Evolutionary conservation across 2,329 filamentous ascomycete species (phyloP), one percentile per base, ranked within the genome.

Genomic region (Spiromastix sp.): DNA sequence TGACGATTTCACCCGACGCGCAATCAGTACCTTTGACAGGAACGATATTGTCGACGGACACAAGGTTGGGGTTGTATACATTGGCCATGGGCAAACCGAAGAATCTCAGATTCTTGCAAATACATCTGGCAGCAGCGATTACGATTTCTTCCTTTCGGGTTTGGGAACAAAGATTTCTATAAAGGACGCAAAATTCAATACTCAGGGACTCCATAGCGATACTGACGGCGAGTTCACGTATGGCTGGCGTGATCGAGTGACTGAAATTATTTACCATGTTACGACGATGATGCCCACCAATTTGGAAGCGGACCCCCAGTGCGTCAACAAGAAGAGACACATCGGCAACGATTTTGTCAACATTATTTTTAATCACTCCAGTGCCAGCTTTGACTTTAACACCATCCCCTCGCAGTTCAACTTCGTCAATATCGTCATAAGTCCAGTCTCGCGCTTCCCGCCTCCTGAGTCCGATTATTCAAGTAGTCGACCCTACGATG

Each of bases 281-380:
- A 85, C 84, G 4, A 98, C 89, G 3, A 86, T 96, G 70, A 98
- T 98, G 91, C 91, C 91, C 1, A 94, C 85, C 7, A 74, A 93
- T 52, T 65, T 80, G 10, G 77, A 85, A 36, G 71, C 75, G 19
- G 86, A 94, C 48, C 74, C 81, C 7, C 71, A 76, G 42, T 85
- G 81, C 51, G 78, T 80, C 42, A 72, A 77, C 56, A 98, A 98
- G 66, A 98, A 98, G 61, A 73, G 79, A 2, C 93, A 96, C 52
- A 91, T 96, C 41, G 91, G 91, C 39, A 98, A 98, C 53, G 91
- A 96, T 58, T 93, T 85, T 56, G 91, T 98, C 54, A 96, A 94
- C 55, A 93, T 98, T 48, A 81, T 98, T 39, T 98, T 93, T 70
- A 98, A 98, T 56, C 85, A 93, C 51, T 95, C 87, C 2, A 89